Evolutionary conservation across 345 rosid species (phyloP), one percentile per base, ranked within the genome.

Genomic region (Balakata baccata): DNA sequence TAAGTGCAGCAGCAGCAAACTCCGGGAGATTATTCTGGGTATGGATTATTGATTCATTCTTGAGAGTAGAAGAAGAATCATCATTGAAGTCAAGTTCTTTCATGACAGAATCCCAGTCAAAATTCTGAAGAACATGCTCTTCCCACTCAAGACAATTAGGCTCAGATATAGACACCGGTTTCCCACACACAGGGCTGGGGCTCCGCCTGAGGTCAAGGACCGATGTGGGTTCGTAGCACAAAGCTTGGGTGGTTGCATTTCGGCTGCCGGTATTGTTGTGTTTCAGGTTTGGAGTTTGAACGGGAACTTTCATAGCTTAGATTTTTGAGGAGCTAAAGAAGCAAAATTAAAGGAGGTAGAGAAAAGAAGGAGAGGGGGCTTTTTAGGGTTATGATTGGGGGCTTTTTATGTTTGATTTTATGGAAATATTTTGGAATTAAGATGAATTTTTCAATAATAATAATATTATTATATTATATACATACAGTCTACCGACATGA

Each of bases 71-170:
- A 23, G 87, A 74, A n/a, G 89, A 87, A 51, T 94, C 94, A 10
- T 87, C 89, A n/a, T 89, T 89, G 53, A 91, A 70, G 11, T 87
- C 97, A 50, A 92, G 68, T 37, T 95, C 99, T 57, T 79, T 84
- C 94, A 95, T 89, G 76, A 91, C 84, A 8, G 94, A 87, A 59
- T 95, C 99, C 98, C 94, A 95, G 62, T 92, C 98, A 85, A 92
- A 82, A 68, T 47, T 75, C 54, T 89, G 97, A 54, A 89, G 80
- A 17, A 84, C 86, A 64, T 87, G 88, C 47, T 92, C 97, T 53
- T 85, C 95, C 87, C 82, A 85, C 69, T 82, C 87, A 23, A 69
- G 65, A 16, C 69, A 37, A 29, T 29, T 29, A 41, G 77, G 71
- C 37, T 78, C 79, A 23, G 76, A 12, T 14, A 69, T 56, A n/a